phyloP scores from a whole-genome alignment of 345 rosid genomes.

The Sisymbrium irio region DNA sequence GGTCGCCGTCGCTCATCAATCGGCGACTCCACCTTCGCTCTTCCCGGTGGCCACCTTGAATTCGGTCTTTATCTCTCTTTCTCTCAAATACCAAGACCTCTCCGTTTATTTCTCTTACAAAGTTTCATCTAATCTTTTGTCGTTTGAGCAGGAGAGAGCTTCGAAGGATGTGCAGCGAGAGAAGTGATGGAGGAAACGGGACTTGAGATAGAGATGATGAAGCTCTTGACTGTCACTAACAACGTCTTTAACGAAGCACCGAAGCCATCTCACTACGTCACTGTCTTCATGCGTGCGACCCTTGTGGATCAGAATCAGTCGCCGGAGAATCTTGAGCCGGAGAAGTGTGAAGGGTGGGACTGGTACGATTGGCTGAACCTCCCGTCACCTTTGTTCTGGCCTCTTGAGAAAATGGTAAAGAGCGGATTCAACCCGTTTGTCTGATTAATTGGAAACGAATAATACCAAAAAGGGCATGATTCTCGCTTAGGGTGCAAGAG shows the following conservation, averaged over 20 bases:
- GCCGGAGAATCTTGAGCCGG: conserved; percentile 62
- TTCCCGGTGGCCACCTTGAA: conserved; percentile 96
- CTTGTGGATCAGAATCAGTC: conserved; percentile 44
- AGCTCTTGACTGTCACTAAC: conserved; percentile 64
- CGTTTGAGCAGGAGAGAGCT: conserved; percentile 62
- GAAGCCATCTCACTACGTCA: conserved; percentile 68
- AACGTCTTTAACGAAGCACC: conserved; percentile 51
- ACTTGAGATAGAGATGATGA: conserved; percentile 43
- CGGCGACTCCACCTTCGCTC: conserved; percentile 76
- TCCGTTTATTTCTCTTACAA: too few relatives aligned
- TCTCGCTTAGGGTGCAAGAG: conserved; percentile 91
- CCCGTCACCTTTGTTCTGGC: conserved; percentile 72
- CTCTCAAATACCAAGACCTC: not conserved
- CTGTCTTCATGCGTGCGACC: conserved; percentile 51
- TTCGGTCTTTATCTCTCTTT: conserved; percentile 53
- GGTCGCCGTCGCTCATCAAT: conserved; percentile 70
- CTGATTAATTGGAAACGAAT: not conserved
- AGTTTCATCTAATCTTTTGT: not conserved
- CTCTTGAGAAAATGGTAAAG: conserved; percentile 60
- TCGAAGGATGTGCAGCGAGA: conserved; percentile 76
- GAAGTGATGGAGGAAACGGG: conserved; percentile 88
- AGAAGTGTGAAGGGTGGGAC: conserved; percentile 76
- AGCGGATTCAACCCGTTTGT: conserved; percentile 67
- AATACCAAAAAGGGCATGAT: conserved; percentile 39
- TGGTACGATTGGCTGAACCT: conserved; percentile 76